Evolutionary conservation across 441 rosid species (phyloP).

Genomic region (Erodium moschatum): DNA sequence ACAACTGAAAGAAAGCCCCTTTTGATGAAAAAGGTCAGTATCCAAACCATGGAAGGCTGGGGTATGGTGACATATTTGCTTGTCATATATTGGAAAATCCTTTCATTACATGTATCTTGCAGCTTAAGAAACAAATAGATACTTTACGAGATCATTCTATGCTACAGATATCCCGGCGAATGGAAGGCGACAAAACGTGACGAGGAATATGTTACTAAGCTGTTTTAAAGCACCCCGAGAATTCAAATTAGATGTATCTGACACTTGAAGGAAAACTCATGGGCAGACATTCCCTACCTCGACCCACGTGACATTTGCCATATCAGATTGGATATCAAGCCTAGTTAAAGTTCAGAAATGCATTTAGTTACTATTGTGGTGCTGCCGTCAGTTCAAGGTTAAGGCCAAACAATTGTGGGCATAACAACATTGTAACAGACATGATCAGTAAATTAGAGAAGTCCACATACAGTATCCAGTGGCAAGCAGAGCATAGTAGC

Average conservation of each 20-base stretch:
- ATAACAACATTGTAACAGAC: too few species aligned
- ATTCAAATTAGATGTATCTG: too few species aligned
- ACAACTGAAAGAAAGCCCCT: not conserved
- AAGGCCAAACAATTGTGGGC: too few species aligned
- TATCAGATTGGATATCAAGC: not conserved
- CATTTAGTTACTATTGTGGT: not conserved
- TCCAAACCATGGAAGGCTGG: not conserved
- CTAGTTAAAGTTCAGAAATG: not conserved
- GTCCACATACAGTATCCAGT: constrained; percentile 58
- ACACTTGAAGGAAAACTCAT: too few species aligned
- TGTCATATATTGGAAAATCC: not conserved
- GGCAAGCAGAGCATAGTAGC: constrained; percentile 72
- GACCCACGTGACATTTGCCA: too few species aligned
- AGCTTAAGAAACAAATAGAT: not conserved
- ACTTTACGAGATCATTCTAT: not conserved
- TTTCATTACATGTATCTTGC: not conserved
- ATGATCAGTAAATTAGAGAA: not conserved
- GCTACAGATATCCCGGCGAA: not conserved
- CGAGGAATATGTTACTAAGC: not conserved
- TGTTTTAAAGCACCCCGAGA: too few species aligned
- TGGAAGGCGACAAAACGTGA: not conserved
- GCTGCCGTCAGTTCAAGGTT: too few species aligned
- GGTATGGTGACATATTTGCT: not conserved
- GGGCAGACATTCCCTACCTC: too few species aligned
- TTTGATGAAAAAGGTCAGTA: not conserved